phyloP scores from a whole-genome alignment of 1,284 basidiomycete species.

The Volvariella surrecta region DNA sequence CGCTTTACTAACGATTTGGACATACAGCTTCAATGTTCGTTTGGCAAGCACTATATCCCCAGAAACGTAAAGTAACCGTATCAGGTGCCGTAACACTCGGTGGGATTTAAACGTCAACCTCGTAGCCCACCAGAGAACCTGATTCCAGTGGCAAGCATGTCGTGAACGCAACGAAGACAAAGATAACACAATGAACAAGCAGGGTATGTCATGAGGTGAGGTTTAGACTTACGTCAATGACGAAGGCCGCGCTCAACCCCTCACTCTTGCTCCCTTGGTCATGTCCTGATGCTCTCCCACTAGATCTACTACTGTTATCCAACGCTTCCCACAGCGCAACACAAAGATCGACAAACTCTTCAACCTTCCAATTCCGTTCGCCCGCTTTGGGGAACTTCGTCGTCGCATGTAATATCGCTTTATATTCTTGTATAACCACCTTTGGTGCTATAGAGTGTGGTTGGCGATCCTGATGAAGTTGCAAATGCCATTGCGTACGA shows the following conservation, averaged over 20 bases:
- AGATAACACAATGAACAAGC: background rate
- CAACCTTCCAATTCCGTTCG: slow-evolving; percentile 70
- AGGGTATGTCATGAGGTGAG: background rate
- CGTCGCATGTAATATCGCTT: slow-evolving; percentile 52
- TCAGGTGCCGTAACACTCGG: slow-evolving; percentile 76
- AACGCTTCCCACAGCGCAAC: slow-evolving; percentile 76
- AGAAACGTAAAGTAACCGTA: slow-evolving; percentile 56
- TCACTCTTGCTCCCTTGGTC: background rate
- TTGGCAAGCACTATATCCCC: slow-evolving; percentile 64
- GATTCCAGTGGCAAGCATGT: slow-evolving; percentile 3
- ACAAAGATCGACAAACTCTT: slow-evolving; percentile 78
- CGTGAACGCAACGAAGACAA: slow-evolving; percentile 11
- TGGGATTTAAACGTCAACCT: slow-evolving; percentile 88
- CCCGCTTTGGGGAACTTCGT: slow-evolving; percentile 84
- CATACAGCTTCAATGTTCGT: slow-evolving; percentile 73
- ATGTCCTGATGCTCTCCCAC: background rate
- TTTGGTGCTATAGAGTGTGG: background rate
- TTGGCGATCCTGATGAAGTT: background rate
- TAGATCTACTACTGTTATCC: slow-evolving; percentile 36
- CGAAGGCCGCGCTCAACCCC: slow-evolving; percentile 47
- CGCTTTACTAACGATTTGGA: slow-evolving; percentile 78
- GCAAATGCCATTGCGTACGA: background rate
- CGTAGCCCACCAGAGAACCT: slow-evolving; percentile 89
- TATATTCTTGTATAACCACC: slow-evolving; percentile 51
- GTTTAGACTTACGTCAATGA: slow-evolving; percentile 54